Evolutionary conservation across 139 green algal species (phyloP), one percentile per base, ranked within the genome.

Genomic region (Edaphochlamys debaryana): DNA sequence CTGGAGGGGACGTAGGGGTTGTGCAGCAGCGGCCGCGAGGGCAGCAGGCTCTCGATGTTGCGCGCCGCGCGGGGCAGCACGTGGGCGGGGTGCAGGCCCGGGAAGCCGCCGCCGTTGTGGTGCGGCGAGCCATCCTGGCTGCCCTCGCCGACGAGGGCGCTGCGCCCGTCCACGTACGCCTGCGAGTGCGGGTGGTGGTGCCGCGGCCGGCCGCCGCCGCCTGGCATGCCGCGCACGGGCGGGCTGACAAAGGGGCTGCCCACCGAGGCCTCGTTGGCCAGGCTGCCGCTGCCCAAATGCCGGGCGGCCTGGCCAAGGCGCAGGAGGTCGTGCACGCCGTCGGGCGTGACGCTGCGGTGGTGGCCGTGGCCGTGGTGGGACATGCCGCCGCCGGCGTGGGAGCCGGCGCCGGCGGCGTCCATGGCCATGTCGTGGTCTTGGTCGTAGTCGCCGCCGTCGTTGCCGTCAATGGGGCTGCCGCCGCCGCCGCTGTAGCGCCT

Each of bases 1-100:
- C 67, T 72, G 64, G 36, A 69, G 50, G 80, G 73, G 7, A 67
- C 84, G 60, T 81, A 79, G 41, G 81, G 71, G 70, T 76, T 86
- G 79, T 86, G 79, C 50, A 78, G 79, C 79, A 79, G 54, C 36
- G 67, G 79, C 20, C 67, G 38, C 27, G 48, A 67, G 9, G 79
- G 67, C 67, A 79, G 50, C 52, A 84, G 74, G 0, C 54, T 20
- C 36, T 62, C 83, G n/a, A 64, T 54, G 76, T 82, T 82, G 32
- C 76, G 41, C 34, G 76, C 76, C 0, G 76, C 76, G 7, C 76
- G 76, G 32, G 76, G 76, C 64, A 82, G 76, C 63, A 82, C 66
- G 36, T 82, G 76, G 0, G 34, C 25, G 41, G 50, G 34, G 45
- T 25, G 4, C 60, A 1, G 27, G 58, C 58, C 58, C n/a, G n/a